Evolutionary conservation across 345 rosid species (phyloP).

Genomic region (Arabidopsis arenosa): DNA sequence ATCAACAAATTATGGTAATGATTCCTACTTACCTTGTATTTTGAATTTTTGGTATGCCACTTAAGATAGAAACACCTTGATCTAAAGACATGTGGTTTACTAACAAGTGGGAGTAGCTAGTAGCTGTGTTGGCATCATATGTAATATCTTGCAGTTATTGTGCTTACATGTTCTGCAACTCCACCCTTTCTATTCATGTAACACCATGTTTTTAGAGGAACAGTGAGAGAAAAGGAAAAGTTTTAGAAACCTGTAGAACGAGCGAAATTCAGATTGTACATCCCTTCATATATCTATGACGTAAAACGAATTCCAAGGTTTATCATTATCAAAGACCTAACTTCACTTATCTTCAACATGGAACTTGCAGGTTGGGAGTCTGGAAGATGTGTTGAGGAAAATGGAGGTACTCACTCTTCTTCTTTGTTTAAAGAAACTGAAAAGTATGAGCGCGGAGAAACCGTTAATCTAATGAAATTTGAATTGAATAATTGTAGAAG

Average conservation of each 20-base stretch:
- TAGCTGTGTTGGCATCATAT: constrained; percentile 1
- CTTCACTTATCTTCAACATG: constrained; percentile 1
- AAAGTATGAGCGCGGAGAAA: background rate
- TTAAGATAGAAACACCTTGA: background rate
- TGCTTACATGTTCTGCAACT: background rate
- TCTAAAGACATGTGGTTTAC: background rate
- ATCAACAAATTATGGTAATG: constrained; percentile 87
- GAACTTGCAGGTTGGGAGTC: constrained; percentile 77
- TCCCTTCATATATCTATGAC: background rate
- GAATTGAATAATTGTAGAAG: constrained; percentile 51
- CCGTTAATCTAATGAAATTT: constrained; percentile 5
- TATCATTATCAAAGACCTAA: background rate
- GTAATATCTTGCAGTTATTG: background rate
- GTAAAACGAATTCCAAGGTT: background rate
- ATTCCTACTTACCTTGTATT: background rate
- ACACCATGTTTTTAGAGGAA: background rate
- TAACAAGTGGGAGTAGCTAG: background rate
- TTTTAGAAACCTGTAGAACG: background rate
- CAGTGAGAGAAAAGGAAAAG: background rate
- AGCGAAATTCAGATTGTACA: background rate
- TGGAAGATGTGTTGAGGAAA: constrained; percentile 88
- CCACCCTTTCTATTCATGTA: background rate
- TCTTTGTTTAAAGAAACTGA: background rate
- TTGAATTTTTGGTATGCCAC: background rate
- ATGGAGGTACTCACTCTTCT: constrained; percentile 74